phyloP scores from a whole-genome alignment of 1,139 yeast genomes.

The Geotrichum bryndzae region DNA sequence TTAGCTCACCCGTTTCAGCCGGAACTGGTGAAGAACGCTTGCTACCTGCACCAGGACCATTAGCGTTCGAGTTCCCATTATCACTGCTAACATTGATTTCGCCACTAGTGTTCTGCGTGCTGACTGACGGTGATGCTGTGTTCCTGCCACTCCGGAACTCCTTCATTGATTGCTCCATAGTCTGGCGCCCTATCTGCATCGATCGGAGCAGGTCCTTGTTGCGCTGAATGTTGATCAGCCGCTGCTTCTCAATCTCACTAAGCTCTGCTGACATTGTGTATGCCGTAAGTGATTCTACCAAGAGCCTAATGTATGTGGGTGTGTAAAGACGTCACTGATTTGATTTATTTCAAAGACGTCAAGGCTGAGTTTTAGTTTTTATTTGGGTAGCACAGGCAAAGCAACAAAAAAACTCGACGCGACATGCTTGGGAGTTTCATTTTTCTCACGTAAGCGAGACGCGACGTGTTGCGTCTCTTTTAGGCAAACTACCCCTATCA shows the following conservation, averaged over 20 bases:
- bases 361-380: neutral
- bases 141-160: neutral
- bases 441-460: neutral
- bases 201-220: slow-evolving; percentile 18
- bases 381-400: neutral
- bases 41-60: neutral
- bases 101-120: neutral
- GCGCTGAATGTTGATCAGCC: slow-evolving; percentile 26
- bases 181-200: slow-evolving; percentile 2
- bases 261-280: slow-evolving; percentile 1
- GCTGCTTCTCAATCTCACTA: slow-evolving; percentile 24
- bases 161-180: slow-evolving; percentile 1
- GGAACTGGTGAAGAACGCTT: neutral
- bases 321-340: neutral
- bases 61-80: neutral
- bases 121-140: neutral
- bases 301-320: neutral
- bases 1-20: neutral
- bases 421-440: neutral
- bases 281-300: neutral
- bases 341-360: neutral
- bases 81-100: neutral
- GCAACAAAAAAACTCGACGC: neutral
- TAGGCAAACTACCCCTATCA: neutral
- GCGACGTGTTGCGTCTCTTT: neutral